Evolutionary conservation across 306 rosid genomes (phyloP).

Genomic region (Glycine tomentella): DNA sequence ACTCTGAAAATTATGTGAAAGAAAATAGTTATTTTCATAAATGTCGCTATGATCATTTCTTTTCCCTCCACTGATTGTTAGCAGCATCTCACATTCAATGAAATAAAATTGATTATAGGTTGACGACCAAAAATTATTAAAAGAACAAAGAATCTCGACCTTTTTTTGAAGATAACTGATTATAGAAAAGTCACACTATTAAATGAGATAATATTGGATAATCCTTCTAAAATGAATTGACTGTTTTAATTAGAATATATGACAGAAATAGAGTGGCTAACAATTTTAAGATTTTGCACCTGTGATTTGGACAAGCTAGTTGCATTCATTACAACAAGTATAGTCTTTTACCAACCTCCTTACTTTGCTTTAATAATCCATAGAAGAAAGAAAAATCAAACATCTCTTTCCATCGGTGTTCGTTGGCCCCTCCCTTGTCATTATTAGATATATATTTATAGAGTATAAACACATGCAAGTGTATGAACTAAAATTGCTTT

Average conservation of each 20-base stretch:
- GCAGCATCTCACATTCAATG: too few relatives aligned
- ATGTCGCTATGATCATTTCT: too few relatives aligned
- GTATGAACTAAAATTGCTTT: not conserved
- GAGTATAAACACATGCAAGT: not conserved
- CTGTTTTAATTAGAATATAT: not conserved
- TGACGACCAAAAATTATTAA: too few relatives aligned
- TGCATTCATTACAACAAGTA: conserved; percentile 6
- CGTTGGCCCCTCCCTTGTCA: not conserved
- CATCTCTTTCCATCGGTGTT: not conserved
- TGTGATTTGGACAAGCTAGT: not conserved
- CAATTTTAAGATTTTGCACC: conserved; percentile 6
- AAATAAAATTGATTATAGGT: too few relatives aligned
- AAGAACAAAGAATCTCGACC: too few relatives aligned
- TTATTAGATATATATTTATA: not conserved
- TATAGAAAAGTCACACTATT: too few relatives aligned
- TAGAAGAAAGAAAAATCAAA: conserved; percentile 8
- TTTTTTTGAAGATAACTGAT: too few relatives aligned
- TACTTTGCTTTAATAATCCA: not conserved
- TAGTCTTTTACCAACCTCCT: not conserved
- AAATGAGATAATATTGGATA: not conserved
- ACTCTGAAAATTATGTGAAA: too few relatives aligned
- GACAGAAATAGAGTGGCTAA: conserved; percentile 8
- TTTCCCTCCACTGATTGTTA: too few relatives aligned
- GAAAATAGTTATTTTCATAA: too few relatives aligned
- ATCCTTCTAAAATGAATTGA: not conserved